Conservation (phyloP, 805 yeast species). For the Barnettozyma sucrosica region DNA sequence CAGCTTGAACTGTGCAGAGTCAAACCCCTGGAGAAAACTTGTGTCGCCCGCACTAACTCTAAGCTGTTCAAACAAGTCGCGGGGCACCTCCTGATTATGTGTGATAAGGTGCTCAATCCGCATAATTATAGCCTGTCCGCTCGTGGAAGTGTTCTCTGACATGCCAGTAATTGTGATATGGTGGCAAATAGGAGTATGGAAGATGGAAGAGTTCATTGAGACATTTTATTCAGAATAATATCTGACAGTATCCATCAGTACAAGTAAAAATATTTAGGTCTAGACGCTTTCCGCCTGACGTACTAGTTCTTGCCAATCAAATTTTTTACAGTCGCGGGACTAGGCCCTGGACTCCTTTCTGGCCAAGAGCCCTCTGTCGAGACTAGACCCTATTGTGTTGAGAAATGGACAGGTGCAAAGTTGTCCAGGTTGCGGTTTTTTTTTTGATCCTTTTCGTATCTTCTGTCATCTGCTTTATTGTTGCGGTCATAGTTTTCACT, state of each 20-base stretch:
- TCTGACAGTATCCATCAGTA: background rate
- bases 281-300: background rate
- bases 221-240: background rate
- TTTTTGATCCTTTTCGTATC: too few relatives aligned
- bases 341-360: background rate
- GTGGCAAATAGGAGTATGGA: background rate
- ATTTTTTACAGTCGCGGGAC: background rate
- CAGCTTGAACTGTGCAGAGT: slow-evolving; percentile 5
- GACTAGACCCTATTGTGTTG: background rate
- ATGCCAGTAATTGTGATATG: background rate
- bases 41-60: slow-evolving; percentile 15
- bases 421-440: background rate
- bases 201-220: background rate
- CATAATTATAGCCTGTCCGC: slow-evolving; percentile 4
- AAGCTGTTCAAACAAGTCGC: slow-evolving; percentile 12
- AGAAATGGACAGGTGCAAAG: background rate
- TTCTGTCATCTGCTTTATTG: too few relatives aligned
- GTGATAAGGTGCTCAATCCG: slow-evolving; percentile 3
- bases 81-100: slow-evolving; percentile 1
- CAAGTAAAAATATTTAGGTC: background rate
- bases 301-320: background rate
- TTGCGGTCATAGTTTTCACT: too few relatives aligned
- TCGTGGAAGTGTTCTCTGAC: slow-evolving; percentile 3
- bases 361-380: background rate
- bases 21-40: slow-evolving; percentile 13